phyloP scores from a whole-genome alignment of 768 basidiomycete species.

The Lentinula sp. region DNA sequence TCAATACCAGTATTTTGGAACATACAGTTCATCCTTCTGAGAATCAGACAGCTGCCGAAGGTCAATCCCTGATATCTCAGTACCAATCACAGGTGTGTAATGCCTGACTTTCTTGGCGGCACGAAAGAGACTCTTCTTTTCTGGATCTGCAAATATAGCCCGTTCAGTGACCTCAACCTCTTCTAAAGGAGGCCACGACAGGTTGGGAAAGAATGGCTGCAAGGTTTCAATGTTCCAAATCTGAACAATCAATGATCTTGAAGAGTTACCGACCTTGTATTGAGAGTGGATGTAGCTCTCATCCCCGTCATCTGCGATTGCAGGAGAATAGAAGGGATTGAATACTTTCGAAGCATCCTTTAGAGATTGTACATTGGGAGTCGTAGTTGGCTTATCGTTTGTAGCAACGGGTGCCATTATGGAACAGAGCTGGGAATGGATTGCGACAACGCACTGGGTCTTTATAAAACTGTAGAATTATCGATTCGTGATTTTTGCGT shows the following conservation, averaged over 20 bases:
- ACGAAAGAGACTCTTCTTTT: constrained; percentile 57
- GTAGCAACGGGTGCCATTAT: constrained; percentile 49
- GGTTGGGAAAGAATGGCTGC: constrained; percentile 59
- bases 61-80: constrained; percentile 70
- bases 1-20: not conserved
- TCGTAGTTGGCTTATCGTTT: constrained; percentile 20
- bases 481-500: constrained; percentile 1
- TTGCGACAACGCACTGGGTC: not conserved
- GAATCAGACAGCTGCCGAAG: constrained; percentile 56
- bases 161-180: constrained; percentile 60
- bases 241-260: not conserved
- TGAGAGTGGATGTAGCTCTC: constrained; percentile 46
- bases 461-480: not conserved
- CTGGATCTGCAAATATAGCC: constrained; percentile 60
- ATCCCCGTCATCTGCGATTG: constrained; percentile 44
- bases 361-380: constrained; percentile 14
- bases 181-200: constrained; percentile 59
- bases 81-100: constrained; percentile 69
- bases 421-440: not conserved
- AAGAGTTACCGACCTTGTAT: constrained; percentile 41
- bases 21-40: constrained; percentile 80
- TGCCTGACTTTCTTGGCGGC: constrained; percentile 65
- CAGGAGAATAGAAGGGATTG: constrained; percentile 70
- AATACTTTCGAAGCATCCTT: constrained; percentile 25
- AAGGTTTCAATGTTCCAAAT: not conserved